These are phyloP conservation scores for Polyporus tsugae DNA, from an alignment of 1,284 basidiomycete genomes.

Conservation along the genomic window DNA sequence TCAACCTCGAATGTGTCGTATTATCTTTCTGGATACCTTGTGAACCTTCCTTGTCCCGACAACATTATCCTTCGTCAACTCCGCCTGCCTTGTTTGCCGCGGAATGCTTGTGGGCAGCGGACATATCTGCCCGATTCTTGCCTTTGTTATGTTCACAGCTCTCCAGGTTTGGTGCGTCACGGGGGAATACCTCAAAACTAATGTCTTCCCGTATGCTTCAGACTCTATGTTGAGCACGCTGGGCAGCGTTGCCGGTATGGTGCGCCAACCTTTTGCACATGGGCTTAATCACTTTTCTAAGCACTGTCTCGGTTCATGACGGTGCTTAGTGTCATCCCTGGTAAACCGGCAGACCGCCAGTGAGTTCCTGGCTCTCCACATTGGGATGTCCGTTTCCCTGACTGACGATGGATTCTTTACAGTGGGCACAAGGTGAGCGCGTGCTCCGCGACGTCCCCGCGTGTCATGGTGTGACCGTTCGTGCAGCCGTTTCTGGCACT, in stretches of 20 bases:
- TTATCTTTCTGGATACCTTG: not conserved
- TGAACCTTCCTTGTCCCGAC: not conserved
- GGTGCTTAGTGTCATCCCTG: constrained; percentile 31
- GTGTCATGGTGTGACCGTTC: constrained; percentile 10
- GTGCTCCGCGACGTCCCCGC: not conserved
- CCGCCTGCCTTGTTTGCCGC: constrained; percentile 18
- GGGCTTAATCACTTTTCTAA: not conserved
- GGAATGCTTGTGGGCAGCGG: constrained; percentile 36
- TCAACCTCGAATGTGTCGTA: not conserved
- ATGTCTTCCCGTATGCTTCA: constrained; percentile 33
- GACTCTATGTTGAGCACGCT: constrained; percentile 33
- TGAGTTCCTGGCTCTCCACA: constrained; percentile 21
- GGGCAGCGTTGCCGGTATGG: constrained; percentile 33
- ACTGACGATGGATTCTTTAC: constrained; percentile 5
- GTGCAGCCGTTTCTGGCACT: constrained; percentile 31
- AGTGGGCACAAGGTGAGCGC: constrained; percentile 32
- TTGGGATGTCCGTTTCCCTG: not conserved
- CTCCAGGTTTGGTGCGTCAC: constrained; percentile 35
- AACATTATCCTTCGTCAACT: constrained; percentile 15
- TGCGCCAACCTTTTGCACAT: constrained; percentile 13
- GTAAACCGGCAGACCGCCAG: constrained; percentile 35
- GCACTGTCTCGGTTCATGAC: constrained; percentile 30
- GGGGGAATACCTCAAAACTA: constrained; percentile 32
- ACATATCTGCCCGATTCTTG: constrained; percentile 30
- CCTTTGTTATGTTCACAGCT: constrained; percentile 27